Conservation (phyloP, 148 eudicot species). For the Fagopyrum homotropicum region DNA sequence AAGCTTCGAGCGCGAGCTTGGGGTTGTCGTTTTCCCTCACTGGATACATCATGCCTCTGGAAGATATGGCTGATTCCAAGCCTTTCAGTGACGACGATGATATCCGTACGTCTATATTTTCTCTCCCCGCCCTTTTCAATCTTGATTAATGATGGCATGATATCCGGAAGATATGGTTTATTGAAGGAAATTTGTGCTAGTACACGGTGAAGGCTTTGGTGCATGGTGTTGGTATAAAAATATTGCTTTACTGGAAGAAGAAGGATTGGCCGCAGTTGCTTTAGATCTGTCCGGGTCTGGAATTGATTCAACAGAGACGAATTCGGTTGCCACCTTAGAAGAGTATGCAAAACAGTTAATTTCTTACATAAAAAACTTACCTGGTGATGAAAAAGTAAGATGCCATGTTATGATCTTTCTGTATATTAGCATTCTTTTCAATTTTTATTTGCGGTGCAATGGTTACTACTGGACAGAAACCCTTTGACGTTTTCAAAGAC, state of each 20-base stretch:
- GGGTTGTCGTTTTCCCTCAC: slow-evolving; percentile 86
- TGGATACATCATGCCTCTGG: slow-evolving; percentile 75
- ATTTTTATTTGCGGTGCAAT: too few relatives aligned
- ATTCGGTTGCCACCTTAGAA: slow-evolving; percentile 18
- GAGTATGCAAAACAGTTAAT: too few relatives aligned
- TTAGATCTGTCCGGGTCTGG: slow-evolving; percentile 17
- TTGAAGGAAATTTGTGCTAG: too few relatives aligned
- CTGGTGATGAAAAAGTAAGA: slow-evolving; percentile 72
- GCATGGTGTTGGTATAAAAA: slow-evolving; percentile 99
- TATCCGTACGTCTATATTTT: slow-evolving; percentile 32
- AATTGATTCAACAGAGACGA: slow-evolving; percentile 78
- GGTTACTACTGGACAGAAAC: too few relatives aligned
- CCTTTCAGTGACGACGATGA: slow-evolving; percentile 62
- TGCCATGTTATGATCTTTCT: background rate
- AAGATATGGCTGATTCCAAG: slow-evolving; percentile 50
- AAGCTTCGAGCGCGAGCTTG: slow-evolving; percentile 91
- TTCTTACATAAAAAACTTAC: background rate
- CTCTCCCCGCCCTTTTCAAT: background rate
- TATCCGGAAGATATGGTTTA: too few relatives aligned
- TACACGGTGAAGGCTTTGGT: slow-evolving; percentile 55
- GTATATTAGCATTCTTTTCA: background rate
- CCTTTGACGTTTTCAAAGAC: too few relatives aligned
- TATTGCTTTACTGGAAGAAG: slow-evolving; percentile 78
- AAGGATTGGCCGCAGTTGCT: slow-evolving; percentile 59
- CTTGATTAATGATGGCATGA: too few relatives aligned